These are phyloP conservation scores for Micromonas commoda DNA, from an alignment of 139 green algal species.

Conservation along the genomic window DNA sequence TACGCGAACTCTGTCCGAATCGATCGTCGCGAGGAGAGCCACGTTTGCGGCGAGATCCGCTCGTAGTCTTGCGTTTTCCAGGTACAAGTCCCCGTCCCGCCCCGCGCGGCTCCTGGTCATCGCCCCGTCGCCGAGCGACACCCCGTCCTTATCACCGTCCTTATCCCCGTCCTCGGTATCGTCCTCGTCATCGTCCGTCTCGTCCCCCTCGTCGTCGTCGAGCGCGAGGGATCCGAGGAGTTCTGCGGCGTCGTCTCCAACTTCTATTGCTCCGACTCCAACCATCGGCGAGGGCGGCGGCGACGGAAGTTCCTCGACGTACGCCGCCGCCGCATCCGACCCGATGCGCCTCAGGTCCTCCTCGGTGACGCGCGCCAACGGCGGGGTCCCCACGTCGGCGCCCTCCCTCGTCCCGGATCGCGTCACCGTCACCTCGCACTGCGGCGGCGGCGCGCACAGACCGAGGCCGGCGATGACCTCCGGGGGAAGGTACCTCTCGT, in stretches of 20 bases:
- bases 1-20: not conserved
- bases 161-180: not conserved
- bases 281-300: no score
- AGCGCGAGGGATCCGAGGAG: not conserved
- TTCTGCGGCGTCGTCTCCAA: no score
- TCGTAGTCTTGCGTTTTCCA: slow-evolving; percentile 61
- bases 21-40: slow-evolving; percentile 3
- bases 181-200: not conserved
- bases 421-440: slow-evolving; percentile 61
- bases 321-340: not conserved
- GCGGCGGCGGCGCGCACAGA: slow-evolving; percentile 50
- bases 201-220: not conserved
- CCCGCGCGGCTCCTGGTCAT: not conserved
- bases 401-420: slow-evolving; percentile 4
- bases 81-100: slow-evolving; percentile 29
- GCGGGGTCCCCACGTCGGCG: not conserved
- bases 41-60: slow-evolving; percentile 54
- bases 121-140: no score
- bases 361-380: not conserved
- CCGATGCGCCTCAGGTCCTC: not conserved
- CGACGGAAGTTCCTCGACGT: no score
- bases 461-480: slow-evolving; percentile 59
- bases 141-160: no score
- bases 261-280: no score
- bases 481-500: slow-evolving; percentile 50